phyloP scores from a whole-genome alignment of 2,329 filamentous ascomycete species.

The Capronia americana region DNA sequence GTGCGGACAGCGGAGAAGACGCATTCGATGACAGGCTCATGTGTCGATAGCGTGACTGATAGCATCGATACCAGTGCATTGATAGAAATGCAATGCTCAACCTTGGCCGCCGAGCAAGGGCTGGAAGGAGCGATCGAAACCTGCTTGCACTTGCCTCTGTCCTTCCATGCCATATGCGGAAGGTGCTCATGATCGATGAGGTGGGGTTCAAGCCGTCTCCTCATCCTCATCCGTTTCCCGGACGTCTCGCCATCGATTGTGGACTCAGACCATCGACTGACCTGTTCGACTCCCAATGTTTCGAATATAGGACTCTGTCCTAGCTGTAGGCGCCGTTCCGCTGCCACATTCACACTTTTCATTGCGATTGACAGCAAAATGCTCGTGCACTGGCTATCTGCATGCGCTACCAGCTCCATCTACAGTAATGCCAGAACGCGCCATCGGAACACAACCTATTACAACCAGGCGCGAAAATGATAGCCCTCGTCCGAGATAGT shows the following conservation, averaged over 20 bases:
- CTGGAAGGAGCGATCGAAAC: background rate
- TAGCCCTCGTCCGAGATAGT: background rate
- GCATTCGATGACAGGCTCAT: background rate
- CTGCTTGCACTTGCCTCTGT: background rate
- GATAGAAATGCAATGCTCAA: conserved; percentile 5
- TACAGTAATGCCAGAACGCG: background rate
- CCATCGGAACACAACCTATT: background rate
- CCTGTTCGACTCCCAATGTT: background rate
- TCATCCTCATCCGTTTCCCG: background rate
- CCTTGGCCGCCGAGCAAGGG: background rate
- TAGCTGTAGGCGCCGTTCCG: background rate
- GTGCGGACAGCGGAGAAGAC: no score
- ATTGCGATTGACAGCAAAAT: background rate
- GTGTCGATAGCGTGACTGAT: background rate
- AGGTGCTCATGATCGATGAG: background rate
- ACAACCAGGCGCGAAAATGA: background rate
- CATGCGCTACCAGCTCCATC: background rate
- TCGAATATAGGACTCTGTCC: background rate
- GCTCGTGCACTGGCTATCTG: background rate
- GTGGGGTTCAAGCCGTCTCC: background rate
- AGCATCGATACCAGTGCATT: conserved; percentile 5
- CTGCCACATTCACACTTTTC: background rate
- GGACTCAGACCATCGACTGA: background rate
- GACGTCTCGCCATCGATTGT: background rate
- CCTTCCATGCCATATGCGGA: background rate